phyloP scores from a whole-genome alignment of 495 filamentous ascomycete species.

The Astrothelium subdiscretum region DNA sequence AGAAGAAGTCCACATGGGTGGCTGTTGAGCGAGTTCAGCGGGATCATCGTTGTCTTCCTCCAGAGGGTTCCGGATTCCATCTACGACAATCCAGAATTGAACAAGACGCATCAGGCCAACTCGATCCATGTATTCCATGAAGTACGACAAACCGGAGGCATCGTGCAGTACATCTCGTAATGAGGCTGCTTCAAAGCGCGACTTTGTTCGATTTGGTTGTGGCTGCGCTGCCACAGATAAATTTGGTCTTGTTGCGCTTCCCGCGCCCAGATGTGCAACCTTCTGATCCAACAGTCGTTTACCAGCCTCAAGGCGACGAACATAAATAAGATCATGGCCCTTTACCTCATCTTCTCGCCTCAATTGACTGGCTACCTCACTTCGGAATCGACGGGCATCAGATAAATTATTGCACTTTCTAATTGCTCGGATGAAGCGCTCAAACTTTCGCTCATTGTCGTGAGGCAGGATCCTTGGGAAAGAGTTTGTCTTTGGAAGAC shows the following conservation, averaged over 20 bases:
- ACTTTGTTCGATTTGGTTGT: constrained; percentile 17
- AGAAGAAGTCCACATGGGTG: constrained; percentile 68
- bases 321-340: constrained; percentile 69
- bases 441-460: constrained; percentile 86
- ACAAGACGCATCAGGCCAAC: constrained; percentile 76
- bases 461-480: constrained; percentile 55
- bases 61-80: constrained; percentile 90
- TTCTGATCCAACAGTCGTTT: constrained; percentile 84
- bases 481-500: constrained; percentile 44
- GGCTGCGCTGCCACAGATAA: constrained; percentile 13
- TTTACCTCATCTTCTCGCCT: constrained; percentile 72
- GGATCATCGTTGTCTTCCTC: constrained; percentile 69
- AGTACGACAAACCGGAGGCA: constrained; percentile 84
- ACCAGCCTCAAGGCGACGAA: constrained; percentile 81
- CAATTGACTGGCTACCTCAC: constrained; percentile 83
- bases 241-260: constrained; percentile 38
- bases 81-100: constrained; percentile 97
- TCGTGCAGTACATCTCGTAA: constrained; percentile 76
- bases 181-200: constrained; percentile 56
- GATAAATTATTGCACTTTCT: constrained; percentile 84
- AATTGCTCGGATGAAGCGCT: constrained; percentile 85
- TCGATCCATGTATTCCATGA: constrained; percentile 99
- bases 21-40: constrained; percentile 51
- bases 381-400: constrained; percentile 82
- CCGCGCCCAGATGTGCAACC: constrained; percentile 68